Percentiles rank a stretch among this genome's conserved stretches.
phyloP scores from a whole-genome alignment of 2,329 filamentous ascomycete genomes.

The Pestalotiopsis sp. region DNA sequence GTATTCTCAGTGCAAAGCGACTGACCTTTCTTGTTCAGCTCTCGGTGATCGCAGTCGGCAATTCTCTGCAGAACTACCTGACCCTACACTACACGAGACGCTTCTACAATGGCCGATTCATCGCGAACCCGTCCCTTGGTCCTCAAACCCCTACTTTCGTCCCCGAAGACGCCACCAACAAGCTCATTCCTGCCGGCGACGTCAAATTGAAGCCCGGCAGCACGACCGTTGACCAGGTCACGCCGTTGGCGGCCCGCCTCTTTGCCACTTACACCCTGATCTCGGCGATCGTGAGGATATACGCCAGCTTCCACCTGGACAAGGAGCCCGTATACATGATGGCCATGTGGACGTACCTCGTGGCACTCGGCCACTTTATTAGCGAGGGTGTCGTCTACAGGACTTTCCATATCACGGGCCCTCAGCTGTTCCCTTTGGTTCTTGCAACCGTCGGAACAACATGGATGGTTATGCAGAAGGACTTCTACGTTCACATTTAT shows the following conservation, averaged over 20 bases:
- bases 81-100: slow-evolving; percentile 83
- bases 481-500: slow-evolving; percentile 62
- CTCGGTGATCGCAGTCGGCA: slow-evolving; percentile 79
- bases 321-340: slow-evolving; percentile 77
- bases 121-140: slow-evolving; percentile 50
- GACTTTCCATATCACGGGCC: slow-evolving; percentile 66
- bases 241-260: slow-evolving; percentile 74
- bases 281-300: slow-evolving; percentile 75
- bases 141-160: slow-evolving; percentile 44
- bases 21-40: slow-evolving; percentile 55
- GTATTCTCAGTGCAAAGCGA: not conserved
- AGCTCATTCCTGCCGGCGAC: slow-evolving; percentile 48
- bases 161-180: slow-evolving; percentile 55
- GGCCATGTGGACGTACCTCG: slow-evolving; percentile 77
- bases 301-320: slow-evolving; percentile 81
- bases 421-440: slow-evolving; percentile 58
- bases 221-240: slow-evolving; percentile 61
- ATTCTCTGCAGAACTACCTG: slow-evolving; percentile 81
- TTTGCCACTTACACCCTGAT: slow-evolving; percentile 90
- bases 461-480: slow-evolving; percentile 71
- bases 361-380: slow-evolving; percentile 78
- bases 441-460: slow-evolving; percentile 53
- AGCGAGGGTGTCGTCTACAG: slow-evolving; percentile 82
- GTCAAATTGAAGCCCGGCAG: slow-evolving; percentile 46
- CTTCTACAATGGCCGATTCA: slow-evolving; percentile 74